Base-by-base conservation (phyloP, 441 rosid genomes). In the Jatropha multifida region DNA sequence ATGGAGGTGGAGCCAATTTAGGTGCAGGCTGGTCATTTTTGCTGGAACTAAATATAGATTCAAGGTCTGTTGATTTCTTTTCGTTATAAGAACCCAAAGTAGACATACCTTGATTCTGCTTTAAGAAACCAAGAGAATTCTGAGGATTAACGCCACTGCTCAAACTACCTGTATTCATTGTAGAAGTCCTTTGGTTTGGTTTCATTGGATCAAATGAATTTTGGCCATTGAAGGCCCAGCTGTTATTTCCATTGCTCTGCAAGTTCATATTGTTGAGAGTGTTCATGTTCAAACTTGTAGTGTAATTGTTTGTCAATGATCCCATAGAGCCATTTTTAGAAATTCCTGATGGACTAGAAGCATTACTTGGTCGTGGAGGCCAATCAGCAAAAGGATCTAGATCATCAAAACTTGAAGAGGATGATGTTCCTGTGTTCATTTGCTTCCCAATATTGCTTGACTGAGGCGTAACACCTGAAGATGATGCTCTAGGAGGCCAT, bases 371-470 rank as follows among this genome's bases (percentile, higher is more conserved):
- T 56, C 88, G 81, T 60, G 94, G 96, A 77, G 97, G 97, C 99
- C 98, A 94, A 74, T 90, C 82, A 26, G 94, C 93, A 75, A 93
- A 93, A 69, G 97, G 99, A 84, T 95, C 97, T 74, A 87, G 65
- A 26, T 93, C 96, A 78, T 89, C 93, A 68, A 89, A 81, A 76
- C 80, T 79, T 75, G 90, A 79, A 71, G 85, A 69, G 17, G 89
- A 79, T 23, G 94, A 81, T 74, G 82, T 77, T 82, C 84, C 85
- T 2, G 79, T 74, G 52, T 78, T 80, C 37, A 69, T 41, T 74
- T 80, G 88, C 81, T 85, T 78, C 69, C 86, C 83, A 7, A 61
- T 79, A 72, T 76, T 81, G 76, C 68, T 77, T 55, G 78, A 70
- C 52, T 78, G 86, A 79, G 88, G 20, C 54, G 61, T 77, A 59